Percentiles rank a stretch among this genome's conserved stretches.
Conservation (phyloP, 2,329 filamentous ascomycete species). For the Dactylellina cionopaga region DNA sequence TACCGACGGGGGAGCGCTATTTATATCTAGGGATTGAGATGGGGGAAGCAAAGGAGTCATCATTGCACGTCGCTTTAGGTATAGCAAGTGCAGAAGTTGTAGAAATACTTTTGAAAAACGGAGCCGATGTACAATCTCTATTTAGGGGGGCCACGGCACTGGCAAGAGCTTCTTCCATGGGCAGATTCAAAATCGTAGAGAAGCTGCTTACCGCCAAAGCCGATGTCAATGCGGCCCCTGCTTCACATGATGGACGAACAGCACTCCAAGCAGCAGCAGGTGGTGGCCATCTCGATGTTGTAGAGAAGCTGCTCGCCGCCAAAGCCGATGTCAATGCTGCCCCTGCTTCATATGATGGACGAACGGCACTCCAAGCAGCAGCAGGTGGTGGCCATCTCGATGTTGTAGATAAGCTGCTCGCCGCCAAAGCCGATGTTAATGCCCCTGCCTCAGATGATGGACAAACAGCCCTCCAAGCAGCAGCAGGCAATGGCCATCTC, state of each 20-base stretch:
- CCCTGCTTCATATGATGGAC: neutral
- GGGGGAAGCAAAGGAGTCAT: constrained; percentile 11
- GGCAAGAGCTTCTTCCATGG: neutral
- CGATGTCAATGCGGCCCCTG: constrained; percentile 4
- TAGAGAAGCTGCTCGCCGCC: neutral
- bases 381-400: neutral
- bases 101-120: constrained; percentile 7
- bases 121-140: neutral
- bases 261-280: constrained; percentile 1
- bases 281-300: constrained; percentile 10
- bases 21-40: neutral
- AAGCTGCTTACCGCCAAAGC: constrained; percentile 4
- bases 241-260: neutral
- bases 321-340: constrained; percentile 2
- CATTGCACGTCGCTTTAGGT: constrained; percentile 1
- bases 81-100: constrained; percentile 1
- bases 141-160: constrained; percentile 4
- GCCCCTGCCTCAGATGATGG: too few relatives aligned
- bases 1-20: neutral
- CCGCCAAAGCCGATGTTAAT: neutral
- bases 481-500: too few relatives aligned
- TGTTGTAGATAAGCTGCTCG: neutral
- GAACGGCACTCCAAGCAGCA: constrained; percentile 8
- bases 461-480: too few relatives aligned
- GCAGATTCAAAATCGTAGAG: constrained; percentile 4